Base-by-base conservation (phyloP, 495 filamentous ascomycete genomes). In the Staphylotrichum tortipilum region DNA sequence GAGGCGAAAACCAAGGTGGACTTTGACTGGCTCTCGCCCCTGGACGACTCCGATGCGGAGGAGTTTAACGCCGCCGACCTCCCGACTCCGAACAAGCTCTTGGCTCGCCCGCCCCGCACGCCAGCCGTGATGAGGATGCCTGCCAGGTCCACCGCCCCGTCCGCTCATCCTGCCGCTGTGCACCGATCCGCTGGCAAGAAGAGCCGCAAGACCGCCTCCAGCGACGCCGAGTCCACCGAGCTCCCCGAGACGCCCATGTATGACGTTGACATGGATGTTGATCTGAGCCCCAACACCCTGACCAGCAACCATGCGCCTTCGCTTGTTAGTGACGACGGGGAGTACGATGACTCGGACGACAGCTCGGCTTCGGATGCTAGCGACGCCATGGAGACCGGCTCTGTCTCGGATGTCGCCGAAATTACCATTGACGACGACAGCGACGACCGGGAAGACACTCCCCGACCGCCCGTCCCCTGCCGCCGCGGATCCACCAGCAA, bases 321-420 rank as follows among this genome's bases (percentile, higher is more conserved):
- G 35, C 71, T 95, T 46, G 86, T 94, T 54, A 90, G 86, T 68
- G 89, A 95, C 64, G 84, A 90, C 61, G 85, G 81, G 46, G 83
- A 85, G 57, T 86, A 89, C 57, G 82, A 81, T 50, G 79, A 82
- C 44, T 74, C 70, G 2, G 68, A 70, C 41, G 71, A 68, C 28
- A 68, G 67, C 14, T 73, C 71, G 2, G 65, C 69, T 9, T 73
- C 70, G 7, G 73, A 74, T 8, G 58, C 60, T 33, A 68, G 68
- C 36, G 71, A 72, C 24, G 68, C 50, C 22, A 60, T 66, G 47
- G 67, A 69, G 10, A 59, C 63, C 17, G 64, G 67, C 42, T 70
- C 70, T 0, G 70, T 69, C 3, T 72, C 72, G 4, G 72, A 76
- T 52, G 68, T 76, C 7, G 73, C 71, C 50, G 73, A 76, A 37